phyloP scores from a whole-genome alignment of 2,329 filamentous ascomycete genomes.

The Fusarium hainanense region DNA sequence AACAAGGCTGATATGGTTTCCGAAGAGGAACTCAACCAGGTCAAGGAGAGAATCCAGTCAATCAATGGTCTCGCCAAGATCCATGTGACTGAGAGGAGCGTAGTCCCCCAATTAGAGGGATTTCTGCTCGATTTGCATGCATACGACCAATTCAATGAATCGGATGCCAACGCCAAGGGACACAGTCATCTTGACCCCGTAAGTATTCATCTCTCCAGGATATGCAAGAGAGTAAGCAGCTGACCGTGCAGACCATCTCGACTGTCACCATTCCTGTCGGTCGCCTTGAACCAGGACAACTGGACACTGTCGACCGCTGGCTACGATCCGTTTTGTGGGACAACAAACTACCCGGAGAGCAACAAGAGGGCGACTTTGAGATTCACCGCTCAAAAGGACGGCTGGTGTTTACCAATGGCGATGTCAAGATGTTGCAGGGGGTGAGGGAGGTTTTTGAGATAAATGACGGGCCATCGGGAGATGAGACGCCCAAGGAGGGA shows the following conservation, averaged over 20 bases:
- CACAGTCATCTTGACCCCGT: conserved; percentile 93
- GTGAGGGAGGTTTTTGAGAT: conserved; percentile 96
- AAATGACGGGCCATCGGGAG: conserved; percentile 66
- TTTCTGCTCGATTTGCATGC: conserved; percentile 90
- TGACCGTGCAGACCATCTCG: conserved; percentile 75
- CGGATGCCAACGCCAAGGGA: conserved; percentile 79
- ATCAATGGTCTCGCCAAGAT: conserved; percentile 93
- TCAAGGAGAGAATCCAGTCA: conserved; percentile 77
- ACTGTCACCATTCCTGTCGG: conserved; percentile 80
- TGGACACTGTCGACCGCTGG: conserved; percentile 80
- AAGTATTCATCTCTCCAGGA: conserved; percentile 48
- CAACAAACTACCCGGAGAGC: conserved; percentile 64
- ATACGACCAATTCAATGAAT: conserved; percentile 82
- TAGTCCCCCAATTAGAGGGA: conserved; percentile 84
- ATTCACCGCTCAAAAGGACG: conserved; percentile 91
- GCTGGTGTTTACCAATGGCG: conserved; percentile 72
- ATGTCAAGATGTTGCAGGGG: conserved; percentile 84
- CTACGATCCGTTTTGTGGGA: conserved; percentile 89
- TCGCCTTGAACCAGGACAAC: conserved; percentile 64
- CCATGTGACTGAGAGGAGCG: conserved; percentile 81
- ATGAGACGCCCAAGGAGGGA: conserved; percentile 52
- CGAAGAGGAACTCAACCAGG: conserved; percentile 72
- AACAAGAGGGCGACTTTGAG: conserved; percentile 67
- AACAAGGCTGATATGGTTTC: conserved; percentile 93
- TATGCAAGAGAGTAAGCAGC: conserved; percentile 7